Conservation (phyloP, 2,329 filamentous ascomycete genomes). For the Grosmannia penicillata region DNA sequence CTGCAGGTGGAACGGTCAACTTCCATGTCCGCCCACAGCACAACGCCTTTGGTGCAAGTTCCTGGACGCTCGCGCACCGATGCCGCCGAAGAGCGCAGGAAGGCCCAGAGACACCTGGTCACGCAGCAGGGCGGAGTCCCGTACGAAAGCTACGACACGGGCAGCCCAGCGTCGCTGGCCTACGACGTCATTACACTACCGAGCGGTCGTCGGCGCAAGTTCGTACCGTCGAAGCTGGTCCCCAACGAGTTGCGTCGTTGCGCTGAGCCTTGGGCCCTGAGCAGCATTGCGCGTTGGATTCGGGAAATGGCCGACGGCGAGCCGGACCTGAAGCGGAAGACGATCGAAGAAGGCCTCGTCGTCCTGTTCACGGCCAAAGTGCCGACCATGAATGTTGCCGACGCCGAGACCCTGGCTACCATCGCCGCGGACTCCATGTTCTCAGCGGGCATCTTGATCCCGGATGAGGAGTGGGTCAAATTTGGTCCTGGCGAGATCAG, state of each 20-base stretch:
- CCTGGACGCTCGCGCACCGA: conserved; percentile 92
- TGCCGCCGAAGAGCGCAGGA: conserved; percentile 56
- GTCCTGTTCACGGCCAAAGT: conserved; percentile 88
- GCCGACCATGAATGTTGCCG: conserved; percentile 94
- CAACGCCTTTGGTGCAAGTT: conserved; percentile 61
- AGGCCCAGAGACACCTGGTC: conserved; percentile 34
- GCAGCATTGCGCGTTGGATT: conserved; percentile 75
- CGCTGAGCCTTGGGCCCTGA: conserved; percentile 82
- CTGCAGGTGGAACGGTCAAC: conserved; percentile 54
- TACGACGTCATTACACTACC: conserved; percentile 79
- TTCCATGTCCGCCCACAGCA: conserved; percentile 70
- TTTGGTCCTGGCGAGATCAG: conserved; percentile 69
- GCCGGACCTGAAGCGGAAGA: conserved; percentile 69
- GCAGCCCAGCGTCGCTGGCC: conserved; percentile 38
- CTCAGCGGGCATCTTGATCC: conserved; percentile 58
- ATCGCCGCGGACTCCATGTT: conserved; percentile 72
- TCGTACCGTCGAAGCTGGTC: conserved; percentile 72
- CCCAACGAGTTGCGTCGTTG: conserved; percentile 73
- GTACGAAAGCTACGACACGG: conserved; percentile 42
- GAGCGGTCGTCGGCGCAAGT: conserved; percentile 56
- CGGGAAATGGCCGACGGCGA: conserved; percentile 83
- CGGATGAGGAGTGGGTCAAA: conserved; percentile 96
- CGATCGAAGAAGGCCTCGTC: conserved; percentile 75
- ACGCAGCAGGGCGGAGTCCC: conserved; percentile 32
- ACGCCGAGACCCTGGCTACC: conserved; percentile 75